These are phyloP conservation scores for Gonium pectorale DNA, from an alignment of 139 green algal species.

Conservation along the genomic window DNA sequence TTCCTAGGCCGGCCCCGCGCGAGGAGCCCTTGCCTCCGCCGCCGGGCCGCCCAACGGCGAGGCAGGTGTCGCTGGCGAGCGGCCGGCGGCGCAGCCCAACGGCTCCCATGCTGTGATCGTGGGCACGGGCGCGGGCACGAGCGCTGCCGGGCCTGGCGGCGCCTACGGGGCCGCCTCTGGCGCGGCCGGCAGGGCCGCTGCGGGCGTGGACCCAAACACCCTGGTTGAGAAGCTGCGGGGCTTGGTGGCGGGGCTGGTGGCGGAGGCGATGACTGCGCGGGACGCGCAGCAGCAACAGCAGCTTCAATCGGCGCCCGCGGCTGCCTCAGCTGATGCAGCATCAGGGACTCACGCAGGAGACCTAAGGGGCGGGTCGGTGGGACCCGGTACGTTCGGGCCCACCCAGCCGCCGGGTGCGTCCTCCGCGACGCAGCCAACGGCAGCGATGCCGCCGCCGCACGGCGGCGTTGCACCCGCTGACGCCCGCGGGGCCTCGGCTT, in stretches of 20 bases:
- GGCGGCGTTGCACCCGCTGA: not conserved
- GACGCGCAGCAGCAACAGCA: not conserved
- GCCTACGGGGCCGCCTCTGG: too few relatives aligned
- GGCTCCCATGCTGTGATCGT: too few relatives aligned
- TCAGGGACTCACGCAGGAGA: not conserved
- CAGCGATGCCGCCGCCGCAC: not conserved
- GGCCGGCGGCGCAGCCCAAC: too few relatives aligned
- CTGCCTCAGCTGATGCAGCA: not conserved
- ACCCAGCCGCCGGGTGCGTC: too few relatives aligned
- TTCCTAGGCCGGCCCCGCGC: too few relatives aligned
- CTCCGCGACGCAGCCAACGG: not conserved
- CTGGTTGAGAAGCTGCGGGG: slow-evolving; percentile 31
- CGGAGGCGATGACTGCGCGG: slow-evolving; percentile 19
- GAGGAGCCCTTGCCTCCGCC: too few relatives aligned
- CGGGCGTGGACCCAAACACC: not conserved
- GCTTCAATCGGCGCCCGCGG: not conserved
- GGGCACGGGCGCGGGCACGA: too few relatives aligned
- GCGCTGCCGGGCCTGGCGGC: too few relatives aligned
- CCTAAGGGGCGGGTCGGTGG: not conserved
- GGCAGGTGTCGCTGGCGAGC: too few relatives aligned
- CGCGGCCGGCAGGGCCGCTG: too few relatives aligned
- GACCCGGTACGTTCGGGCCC: too few relatives aligned
- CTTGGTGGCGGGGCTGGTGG: slow-evolving; percentile 12
- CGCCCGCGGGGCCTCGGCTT: not conserved
- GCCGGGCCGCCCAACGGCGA: too few relatives aligned